Evolutionary conservation across 495 filamentous ascomycete genomes (phyloP), one percentile per base, ranked within the genome.

Genomic region (Bryoglossum gracile): DNA sequence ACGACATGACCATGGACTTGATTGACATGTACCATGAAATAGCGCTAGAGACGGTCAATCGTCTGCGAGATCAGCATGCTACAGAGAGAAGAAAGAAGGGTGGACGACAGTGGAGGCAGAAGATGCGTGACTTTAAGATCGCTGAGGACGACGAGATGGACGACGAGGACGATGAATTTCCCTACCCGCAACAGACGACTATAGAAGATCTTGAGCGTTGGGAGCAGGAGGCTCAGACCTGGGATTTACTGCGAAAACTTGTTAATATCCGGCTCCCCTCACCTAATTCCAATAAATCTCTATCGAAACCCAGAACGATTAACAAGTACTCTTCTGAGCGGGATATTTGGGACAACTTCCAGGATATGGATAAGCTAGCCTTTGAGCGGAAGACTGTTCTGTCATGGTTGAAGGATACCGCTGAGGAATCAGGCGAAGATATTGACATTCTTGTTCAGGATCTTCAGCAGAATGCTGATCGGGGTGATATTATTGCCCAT

Each of bases 181-280:
- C 42, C 9, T 19, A 37, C 13, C 19, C 48, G 14, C 39, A 52
- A 11, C 16, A 19, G n/a, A 59, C 57, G 10, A 59, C 50, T 17
- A 13, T 54, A 14, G 54, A 59, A 33, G 59, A 63, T 37, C 57
- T 84, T 24, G 67, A 72, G 40, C 67, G 75, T 41, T 78, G 83
- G 74, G 74, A 87, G 58, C 54, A 81, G 37, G 86, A 89, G 62
- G 78, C 82, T 45, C 87, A 92, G 55, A 92, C 87, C 14, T 97
- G 92, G 92, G 82, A 88, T 46, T 71, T 98, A 8, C 66, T 97
- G 22, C 76, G 78, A 19, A 78, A 69, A 11, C 63, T 83, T 40
- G 64, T 77, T 11, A 70, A 75, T 1, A 60, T 82, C 28, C 70
- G 73, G 53, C 70, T 76, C 26, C 58, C 61, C 18, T 51, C 67